A percentile compares a stretch with the other conserved stretches of the same genome.
Evolutionary conservation across 2,329 filamentous ascomycete genomes (phyloP).

Genomic region (Hirsutella rhossiliensis): DNA sequence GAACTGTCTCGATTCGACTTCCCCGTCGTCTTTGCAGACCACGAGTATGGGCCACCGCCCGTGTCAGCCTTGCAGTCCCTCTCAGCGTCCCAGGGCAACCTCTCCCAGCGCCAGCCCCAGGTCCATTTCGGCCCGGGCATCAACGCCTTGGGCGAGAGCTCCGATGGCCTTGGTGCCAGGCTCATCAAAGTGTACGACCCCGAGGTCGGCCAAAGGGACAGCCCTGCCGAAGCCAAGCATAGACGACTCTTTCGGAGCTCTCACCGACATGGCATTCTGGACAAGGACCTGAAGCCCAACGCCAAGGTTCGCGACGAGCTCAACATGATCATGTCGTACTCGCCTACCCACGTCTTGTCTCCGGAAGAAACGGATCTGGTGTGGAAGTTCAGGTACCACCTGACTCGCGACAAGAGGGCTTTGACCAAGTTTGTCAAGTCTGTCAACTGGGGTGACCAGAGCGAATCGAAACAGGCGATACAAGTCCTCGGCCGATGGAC

Average conservation of each 20-base stretch:
- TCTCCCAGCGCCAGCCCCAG: constrained; percentile 71
- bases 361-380: constrained; percentile 91
- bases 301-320: constrained; percentile 90
- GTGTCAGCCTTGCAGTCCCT: constrained; percentile 60
- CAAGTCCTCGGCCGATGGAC: constrained; percentile 89
- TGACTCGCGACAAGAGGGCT: constrained; percentile 83
- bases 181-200: constrained; percentile 87
- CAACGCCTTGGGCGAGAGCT: constrained; percentile 47
- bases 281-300: constrained; percentile 92
- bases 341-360: constrained; percentile 77
- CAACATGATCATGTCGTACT: constrained; percentile 82
- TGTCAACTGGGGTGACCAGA: constrained; percentile 80
- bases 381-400: constrained; percentile 94
- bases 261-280: constrained; percentile 79
- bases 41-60: constrained; percentile 79
- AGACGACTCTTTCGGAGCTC: constrained; percentile 83
- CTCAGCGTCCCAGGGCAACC: constrained; percentile 47
- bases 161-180: constrained; percentile 38
- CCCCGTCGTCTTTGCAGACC: constrained; percentile 86
- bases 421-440: constrained; percentile 98
- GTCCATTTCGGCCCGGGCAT: constrained; percentile 88
- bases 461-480: constrained; percentile 79
- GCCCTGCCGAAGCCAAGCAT: constrained; percentile 92
- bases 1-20: constrained; percentile 94
- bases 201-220: constrained; percentile 78